Percentiles rank a stretch among this genome's conserved stretches.
These are phyloP conservation scores for Styphnolobium japonicum DNA, from an alignment of 306 rosid genomes.

Conservation along the genomic window DNA sequence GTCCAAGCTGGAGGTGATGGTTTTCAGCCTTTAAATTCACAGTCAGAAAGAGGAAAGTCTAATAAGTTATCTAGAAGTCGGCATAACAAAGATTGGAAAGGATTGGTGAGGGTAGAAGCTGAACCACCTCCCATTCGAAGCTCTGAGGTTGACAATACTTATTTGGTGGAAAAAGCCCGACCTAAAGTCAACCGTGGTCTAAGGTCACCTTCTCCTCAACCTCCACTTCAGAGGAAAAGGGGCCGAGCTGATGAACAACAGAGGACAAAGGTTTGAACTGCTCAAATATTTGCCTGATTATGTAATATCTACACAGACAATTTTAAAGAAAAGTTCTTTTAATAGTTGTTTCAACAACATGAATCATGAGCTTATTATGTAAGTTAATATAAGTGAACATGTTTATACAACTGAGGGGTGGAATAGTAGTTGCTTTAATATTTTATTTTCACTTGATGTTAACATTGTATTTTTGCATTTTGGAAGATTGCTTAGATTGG, in stretches of 20 bases:
- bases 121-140: constrained; percentile 66
- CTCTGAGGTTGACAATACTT: constrained; percentile 46
- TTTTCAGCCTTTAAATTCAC: constrained; percentile 45
- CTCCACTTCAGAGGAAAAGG: constrained; percentile 65
- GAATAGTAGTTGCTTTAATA: background rate
- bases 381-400: background rate
- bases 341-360: background rate
- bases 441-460: background rate
- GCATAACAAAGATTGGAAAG: constrained; percentile 83
- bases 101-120: constrained; percentile 52
- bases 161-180: constrained; percentile 40
- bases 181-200: constrained; percentile 33
- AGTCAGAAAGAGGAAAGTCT: constrained; percentile 55
- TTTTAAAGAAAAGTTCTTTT: background rate
- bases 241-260: constrained; percentile 58
- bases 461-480: background rate
- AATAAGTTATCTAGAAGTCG: constrained; percentile 52
- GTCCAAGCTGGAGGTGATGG: constrained; percentile 40
- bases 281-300: constrained; percentile 7
- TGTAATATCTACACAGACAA: background rate
- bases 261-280: constrained; percentile 55
- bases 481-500: background rate
- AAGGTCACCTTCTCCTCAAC: constrained; percentile 50
- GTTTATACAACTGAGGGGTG: background rate
- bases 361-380: background rate